A percentile compares a stretch with the other conserved stretches of the same genome.
Conservation (phyloP, 1,139 yeast species). For the Magnusiomyces sp. region DNA sequence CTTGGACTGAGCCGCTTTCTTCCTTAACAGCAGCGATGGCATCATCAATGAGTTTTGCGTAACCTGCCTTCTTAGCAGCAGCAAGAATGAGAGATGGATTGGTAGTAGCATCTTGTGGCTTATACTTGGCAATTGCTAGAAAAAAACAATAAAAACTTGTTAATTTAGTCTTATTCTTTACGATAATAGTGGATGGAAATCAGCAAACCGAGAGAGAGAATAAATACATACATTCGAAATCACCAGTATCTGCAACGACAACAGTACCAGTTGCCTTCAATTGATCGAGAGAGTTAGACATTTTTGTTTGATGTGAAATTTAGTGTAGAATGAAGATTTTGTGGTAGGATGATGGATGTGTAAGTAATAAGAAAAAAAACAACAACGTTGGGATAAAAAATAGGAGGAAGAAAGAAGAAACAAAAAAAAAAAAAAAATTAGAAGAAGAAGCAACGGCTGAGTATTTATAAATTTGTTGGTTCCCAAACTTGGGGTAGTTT, state of each 20-base stretch:
- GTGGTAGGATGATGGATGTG: too few species aligned
- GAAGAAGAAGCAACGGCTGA: too few species aligned
- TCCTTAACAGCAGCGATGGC: conserved; percentile 82
- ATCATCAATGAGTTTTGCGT: conserved; percentile 79
- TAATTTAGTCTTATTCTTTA: too few species aligned
- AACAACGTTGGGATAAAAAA: too few species aligned
- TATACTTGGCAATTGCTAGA: conserved; percentile 79
- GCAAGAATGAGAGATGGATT: conserved; percentile 97
- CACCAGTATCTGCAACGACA: conserved; percentile 98
- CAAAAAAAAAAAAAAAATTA: too few species aligned
- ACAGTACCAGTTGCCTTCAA: conserved; percentile 91
- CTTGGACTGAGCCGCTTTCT: conserved; percentile 43
- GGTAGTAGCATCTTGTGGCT: conserved; percentile 99
- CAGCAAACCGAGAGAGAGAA: too few species aligned
- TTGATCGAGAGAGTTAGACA: conserved; percentile 71
- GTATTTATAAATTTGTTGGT: too few species aligned
- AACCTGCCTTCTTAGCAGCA: conserved; percentile 85
- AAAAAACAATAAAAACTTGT: conserved; percentile 1
- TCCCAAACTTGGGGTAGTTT: too few species aligned
- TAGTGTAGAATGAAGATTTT: too few species aligned
- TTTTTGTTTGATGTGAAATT: conserved; percentile 18
- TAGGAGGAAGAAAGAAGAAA: too few species aligned
- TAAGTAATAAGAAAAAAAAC: too few species aligned
- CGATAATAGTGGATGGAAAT: too few species aligned
- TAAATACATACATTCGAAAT: conserved; percentile 58